phyloP scores from a whole-genome alignment of 495 filamentous ascomycete genomes.

The Aspergillus carlsbadensis region DNA sequence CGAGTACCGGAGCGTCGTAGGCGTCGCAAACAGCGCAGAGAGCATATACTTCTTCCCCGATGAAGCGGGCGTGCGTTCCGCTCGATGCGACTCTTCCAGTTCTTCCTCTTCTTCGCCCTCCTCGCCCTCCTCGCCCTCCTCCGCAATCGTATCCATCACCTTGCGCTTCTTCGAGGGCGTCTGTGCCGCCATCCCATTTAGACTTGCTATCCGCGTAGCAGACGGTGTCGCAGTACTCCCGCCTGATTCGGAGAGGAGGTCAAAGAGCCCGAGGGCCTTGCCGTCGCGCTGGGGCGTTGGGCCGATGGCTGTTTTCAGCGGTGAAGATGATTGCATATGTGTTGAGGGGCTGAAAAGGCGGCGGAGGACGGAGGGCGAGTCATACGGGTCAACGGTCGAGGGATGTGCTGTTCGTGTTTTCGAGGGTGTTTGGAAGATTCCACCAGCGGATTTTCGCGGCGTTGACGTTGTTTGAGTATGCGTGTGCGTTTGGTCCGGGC shows the following conservation, averaged over 20 bases:
- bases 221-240: constrained; percentile 47
- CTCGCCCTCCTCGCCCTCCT: constrained; percentile 31
- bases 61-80: constrained; percentile 63
- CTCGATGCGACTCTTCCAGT: constrained; percentile 33
- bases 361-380: constrained; percentile 56
- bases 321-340: constrained; percentile 35
- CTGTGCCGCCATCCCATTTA: constrained; percentile 32
- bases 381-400: constrained; percentile 51
- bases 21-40: constrained; percentile 63
- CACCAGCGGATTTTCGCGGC: constrained; percentile 36
- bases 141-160: constrained; percentile 29
- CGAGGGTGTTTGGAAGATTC: constrained; percentile 45
- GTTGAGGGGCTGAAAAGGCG: constrained; percentile 61
- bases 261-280: constrained; percentile 84
- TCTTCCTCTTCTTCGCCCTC: constrained; percentile 36
- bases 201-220: constrained; percentile 29
- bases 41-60: constrained; percentile 59
- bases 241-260: constrained; percentile 66
- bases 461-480: constrained; percentile 16
- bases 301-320: constrained; percentile 56
- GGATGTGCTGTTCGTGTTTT: constrained; percentile 45
- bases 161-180: constrained; percentile 41
- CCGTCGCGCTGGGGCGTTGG: constrained; percentile 93
- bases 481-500: constrained; percentile 18
- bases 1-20: constrained; percentile 49